phyloP scores from a whole-genome alignment of 1,284 basidiomycete species.

The Takashimella tepidaria region DNA sequence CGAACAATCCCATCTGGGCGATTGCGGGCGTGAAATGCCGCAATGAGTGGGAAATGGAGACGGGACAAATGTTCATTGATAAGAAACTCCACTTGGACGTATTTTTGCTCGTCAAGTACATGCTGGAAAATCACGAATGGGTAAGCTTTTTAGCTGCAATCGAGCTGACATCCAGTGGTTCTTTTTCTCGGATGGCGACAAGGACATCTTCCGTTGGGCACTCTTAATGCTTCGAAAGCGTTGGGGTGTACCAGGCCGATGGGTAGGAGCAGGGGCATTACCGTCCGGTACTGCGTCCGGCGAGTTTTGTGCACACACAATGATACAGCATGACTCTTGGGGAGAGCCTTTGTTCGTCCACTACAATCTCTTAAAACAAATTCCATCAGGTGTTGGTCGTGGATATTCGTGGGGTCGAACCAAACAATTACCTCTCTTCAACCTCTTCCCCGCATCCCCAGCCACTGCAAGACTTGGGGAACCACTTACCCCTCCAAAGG shows the following conservation, averaged over 20 bases:
- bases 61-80: slow-evolving; percentile 51
- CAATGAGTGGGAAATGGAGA: slow-evolving; percentile 53
- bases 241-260: slow-evolving; percentile 52
- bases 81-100: slow-evolving; percentile 51
- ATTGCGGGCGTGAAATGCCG: slow-evolving; percentile 52
- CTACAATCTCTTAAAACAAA: slow-evolving; percentile 51
- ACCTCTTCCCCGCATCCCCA: slow-evolving; percentile 29
- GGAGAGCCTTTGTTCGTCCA: slow-evolving; percentile 51
- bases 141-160: slow-evolving; percentile 17
- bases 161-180: slow-evolving; percentile 42
- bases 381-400: slow-evolving; percentile 44
- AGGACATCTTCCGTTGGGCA: slow-evolving; percentile 53
- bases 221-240: slow-evolving; percentile 51
- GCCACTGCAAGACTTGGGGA: slow-evolving; percentile 34
- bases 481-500: slow-evolving; percentile 23
- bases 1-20: slow-evolving; percentile 49
- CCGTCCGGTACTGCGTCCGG: slow-evolving; percentile 42
- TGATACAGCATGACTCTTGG: slow-evolving; percentile 50
- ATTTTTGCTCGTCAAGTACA: slow-evolving; percentile 47
- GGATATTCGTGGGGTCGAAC: slow-evolving; percentile 48
- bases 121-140: slow-evolving; percentile 47
- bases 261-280: slow-evolving; percentile 47
- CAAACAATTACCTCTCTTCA: slow-evolving; percentile 45
- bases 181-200: slow-evolving; percentile 52
- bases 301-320: slow-evolving; percentile 47